These are phyloP conservation scores for Steccherinum ochraceum DNA, from an alignment of 768 basidiomycete species.

Conservation along the genomic window DNA sequence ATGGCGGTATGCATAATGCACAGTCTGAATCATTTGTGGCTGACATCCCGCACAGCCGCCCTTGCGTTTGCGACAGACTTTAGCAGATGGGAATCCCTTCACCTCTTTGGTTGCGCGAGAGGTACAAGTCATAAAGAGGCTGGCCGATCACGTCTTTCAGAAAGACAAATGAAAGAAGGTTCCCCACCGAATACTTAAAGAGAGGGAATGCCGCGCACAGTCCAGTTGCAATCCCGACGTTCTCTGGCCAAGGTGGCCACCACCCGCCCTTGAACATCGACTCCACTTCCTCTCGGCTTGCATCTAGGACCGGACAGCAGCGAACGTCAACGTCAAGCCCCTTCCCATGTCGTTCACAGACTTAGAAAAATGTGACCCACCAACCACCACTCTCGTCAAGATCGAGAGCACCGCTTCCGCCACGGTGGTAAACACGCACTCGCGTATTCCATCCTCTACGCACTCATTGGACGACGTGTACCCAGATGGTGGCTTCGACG, in stretches of 20 bases:
- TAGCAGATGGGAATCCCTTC: neutral
- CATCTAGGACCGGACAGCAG: too few relatives aligned
- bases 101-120: neutral
- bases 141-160: neutral
- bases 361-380: neutral
- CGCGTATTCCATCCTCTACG: neutral
- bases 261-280: too few relatives aligned
- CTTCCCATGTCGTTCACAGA: neutral
- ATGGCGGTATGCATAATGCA: too few relatives aligned
- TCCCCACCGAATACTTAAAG: too few relatives aligned
- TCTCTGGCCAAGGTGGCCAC: too few relatives aligned
- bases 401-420: neutral
- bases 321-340: too few relatives aligned
- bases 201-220: too few relatives aligned
- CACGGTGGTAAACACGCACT: neutral
- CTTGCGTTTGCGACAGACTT: neutral
- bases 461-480: constrained; percentile 8
- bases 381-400: neutral
- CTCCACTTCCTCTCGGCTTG: too few relatives aligned
- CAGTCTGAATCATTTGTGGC: neutral
- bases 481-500: constrained; percentile 25
- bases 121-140: too few relatives aligned
- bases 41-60: neutral
- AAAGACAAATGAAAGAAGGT: neutral
- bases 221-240: too few relatives aligned